Conservation (phyloP, 768 basidiomycete species). For the Mycena floridula region DNA sequence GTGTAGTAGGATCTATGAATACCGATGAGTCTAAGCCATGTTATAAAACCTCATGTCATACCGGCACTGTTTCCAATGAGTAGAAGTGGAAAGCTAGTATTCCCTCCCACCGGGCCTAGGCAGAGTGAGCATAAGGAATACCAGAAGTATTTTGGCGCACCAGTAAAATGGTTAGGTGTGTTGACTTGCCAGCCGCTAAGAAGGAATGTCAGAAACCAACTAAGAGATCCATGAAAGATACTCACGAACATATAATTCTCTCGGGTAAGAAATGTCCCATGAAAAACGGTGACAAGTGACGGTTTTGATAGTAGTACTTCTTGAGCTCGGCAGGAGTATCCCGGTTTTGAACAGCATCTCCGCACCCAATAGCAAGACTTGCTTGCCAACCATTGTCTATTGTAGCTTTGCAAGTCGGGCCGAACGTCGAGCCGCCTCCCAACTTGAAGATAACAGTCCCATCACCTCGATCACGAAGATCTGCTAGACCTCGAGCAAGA, state of each 20-base stretch:
- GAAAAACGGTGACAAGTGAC: background rate
- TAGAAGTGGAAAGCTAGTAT: conserved; percentile 9
- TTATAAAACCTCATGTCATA: too few relatives aligned
- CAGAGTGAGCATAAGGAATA: background rate
- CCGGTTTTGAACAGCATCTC: background rate
- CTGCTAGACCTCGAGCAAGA: background rate
- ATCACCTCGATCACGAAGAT: background rate
- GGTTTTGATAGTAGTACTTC: background rate
- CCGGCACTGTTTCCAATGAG: conserved; percentile 12
- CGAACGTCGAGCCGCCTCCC: background rate
- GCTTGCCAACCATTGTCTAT: background rate
- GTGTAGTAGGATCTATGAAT: too few relatives aligned
- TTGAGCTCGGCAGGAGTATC: background rate
- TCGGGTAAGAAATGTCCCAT: background rate
- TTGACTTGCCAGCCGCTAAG: background rate
- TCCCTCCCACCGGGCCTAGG: conserved; percentile 7
- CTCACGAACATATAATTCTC: background rate
- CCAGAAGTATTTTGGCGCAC: background rate
- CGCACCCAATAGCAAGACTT: background rate
- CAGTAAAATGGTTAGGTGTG: background rate
- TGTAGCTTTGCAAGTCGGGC: background rate
- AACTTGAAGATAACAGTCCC: background rate
- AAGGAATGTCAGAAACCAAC: background rate
- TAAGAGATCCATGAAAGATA: background rate
- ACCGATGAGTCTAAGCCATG: too few relatives aligned